Evolutionary conservation across 768 basidiomycete genomes (phyloP), one percentile per base, ranked within the genome.

Genomic region (Leccinum aurantiacum): DNA sequence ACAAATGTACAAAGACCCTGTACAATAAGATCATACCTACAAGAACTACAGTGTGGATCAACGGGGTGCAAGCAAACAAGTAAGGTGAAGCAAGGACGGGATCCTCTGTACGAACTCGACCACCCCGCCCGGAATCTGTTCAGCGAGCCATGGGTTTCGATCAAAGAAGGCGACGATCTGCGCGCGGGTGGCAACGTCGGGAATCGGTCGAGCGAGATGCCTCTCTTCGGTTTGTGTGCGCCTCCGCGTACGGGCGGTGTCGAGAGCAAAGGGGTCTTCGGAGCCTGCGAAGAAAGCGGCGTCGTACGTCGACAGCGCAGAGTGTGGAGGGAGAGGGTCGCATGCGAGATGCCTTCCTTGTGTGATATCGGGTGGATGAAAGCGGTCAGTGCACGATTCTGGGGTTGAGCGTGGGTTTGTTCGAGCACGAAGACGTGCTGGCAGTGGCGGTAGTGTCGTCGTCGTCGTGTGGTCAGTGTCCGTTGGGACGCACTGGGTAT

Each of bases 271-370:
- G 15, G 78, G 57, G 63, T 88, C 86, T 54, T 87, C 86, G 3
- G 80, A 76, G 2, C 84, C 84, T 15, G 73, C 76, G 76, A 98
- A 95, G 75, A 95, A 97, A n/a, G 71, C 72, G 4, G 80, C 76
- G 62, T 93, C 81, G 74, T 97, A 97, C 44, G 66, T 69, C 35
- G 80, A 88, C 2, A 85, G 67, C 3, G 81, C 74, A 1, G 81
- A 80, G 6, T 74, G 75, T 0, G 95, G 95, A 0, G 95, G 93
- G 3, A 96, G 77, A 1, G 95, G 95, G 68, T 98, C 96, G 65
- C 25, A 25, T 25, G 29, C 85, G 61, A 91, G 77, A 6, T 84
- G 80, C 57, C 84, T 82, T 13, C 74, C 76, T 5, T 79, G 75
- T 13, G 83, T 73, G 4, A 90, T 78, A 5, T 76, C 66, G 13